Conservation (phyloP, 1,284 basidiomycete genomes). For the Coniophora puteana region DNA sequence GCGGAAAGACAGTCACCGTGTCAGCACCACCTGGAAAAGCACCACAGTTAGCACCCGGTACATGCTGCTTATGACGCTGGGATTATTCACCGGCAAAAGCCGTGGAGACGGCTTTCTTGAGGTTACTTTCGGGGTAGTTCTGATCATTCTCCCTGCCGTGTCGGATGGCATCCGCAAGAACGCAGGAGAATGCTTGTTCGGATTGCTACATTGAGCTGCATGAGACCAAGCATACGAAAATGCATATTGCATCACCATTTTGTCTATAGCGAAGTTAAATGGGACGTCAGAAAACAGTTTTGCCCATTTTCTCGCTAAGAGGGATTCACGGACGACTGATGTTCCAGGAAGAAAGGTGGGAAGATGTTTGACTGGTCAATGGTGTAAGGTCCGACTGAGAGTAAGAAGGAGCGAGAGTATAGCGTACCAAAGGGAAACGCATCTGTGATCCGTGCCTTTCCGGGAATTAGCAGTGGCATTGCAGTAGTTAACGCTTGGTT, state of each 20-base stretch:
- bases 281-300: conserved; percentile 26
- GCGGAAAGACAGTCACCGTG: too few species aligned
- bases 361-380: conserved; percentile 19
- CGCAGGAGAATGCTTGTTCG: too few species aligned
- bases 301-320: conserved; percentile 17
- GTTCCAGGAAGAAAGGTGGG: conserved; percentile 28
- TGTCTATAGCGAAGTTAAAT: conserved; percentile 24
- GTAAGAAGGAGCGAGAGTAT: not conserved
- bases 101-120: too few species aligned
- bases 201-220: too few species aligned
- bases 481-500: conserved; percentile 19
- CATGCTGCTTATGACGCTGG: not conserved
- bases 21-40: too few species aligned
- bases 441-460: conserved; percentile 24
- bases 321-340: conserved; percentile 22
- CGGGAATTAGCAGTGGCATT: conserved; percentile 17
- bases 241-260: too few species aligned
- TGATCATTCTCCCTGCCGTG: too few species aligned
- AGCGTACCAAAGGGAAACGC: conserved; percentile 25
- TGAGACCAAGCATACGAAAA: too few species aligned
- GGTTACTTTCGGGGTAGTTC: too few species aligned
- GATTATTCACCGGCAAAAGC: too few species aligned
- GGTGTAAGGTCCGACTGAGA: not conserved
- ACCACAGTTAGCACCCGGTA: too few species aligned
- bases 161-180: too few species aligned